phyloP scores from a whole-genome alignment of 2,329 filamentous ascomycete species.

The Neofusicoccum parvum region DNA sequence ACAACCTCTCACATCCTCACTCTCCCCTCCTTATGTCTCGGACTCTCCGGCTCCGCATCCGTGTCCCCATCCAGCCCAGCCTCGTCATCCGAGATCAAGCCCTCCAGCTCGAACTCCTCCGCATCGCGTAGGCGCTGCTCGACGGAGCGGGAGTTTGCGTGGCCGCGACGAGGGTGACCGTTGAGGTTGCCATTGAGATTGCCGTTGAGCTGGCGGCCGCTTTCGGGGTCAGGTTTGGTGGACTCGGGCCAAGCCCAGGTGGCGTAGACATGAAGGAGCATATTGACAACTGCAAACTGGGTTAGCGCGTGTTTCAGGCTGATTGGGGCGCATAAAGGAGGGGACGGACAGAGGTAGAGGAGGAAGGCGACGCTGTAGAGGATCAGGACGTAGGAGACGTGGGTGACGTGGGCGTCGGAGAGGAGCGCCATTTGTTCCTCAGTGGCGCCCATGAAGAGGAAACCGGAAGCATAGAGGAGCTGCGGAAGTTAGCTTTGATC shows the following conservation, averaged over 20 bases:
- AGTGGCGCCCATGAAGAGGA: conserved; percentile 96
- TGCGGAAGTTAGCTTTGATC: conserved; percentile 43
- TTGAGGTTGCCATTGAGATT: conserved; percentile 40
- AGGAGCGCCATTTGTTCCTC: conserved; percentile 92
- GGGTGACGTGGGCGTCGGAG: conserved; percentile 72
- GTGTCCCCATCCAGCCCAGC: conserved; percentile 42
- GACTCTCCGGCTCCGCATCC: conserved; percentile 9
- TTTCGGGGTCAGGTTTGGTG: conserved; percentile 39
- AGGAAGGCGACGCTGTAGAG: conserved; percentile 89
- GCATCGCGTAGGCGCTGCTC: conserved; percentile 72
- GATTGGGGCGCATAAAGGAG: conserved; percentile 13
- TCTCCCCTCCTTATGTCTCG: conserved; percentile 6
- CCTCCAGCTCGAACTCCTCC: conserved; percentile 91
- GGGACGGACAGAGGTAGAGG: conserved; percentile 74
- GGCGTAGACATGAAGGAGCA: conserved; percentile 84
- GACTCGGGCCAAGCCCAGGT: conserved; percentile 55
- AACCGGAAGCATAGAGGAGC: conserved; percentile 89
- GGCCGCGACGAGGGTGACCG: conserved; percentile 29
- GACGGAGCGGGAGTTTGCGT: conserved; percentile 45
- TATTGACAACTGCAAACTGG: conserved; percentile 64
- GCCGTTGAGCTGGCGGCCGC: conserved; percentile 31
- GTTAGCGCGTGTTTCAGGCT: conserved; percentile 24
- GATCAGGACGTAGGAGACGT: conserved; percentile 90
- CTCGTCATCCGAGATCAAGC: conserved; percentile 86
- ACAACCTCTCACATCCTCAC: background rate